Base-by-base conservation (phyloP, 1,284 basidiomycete genomes). In the Cryptococcus sp. region DNA sequence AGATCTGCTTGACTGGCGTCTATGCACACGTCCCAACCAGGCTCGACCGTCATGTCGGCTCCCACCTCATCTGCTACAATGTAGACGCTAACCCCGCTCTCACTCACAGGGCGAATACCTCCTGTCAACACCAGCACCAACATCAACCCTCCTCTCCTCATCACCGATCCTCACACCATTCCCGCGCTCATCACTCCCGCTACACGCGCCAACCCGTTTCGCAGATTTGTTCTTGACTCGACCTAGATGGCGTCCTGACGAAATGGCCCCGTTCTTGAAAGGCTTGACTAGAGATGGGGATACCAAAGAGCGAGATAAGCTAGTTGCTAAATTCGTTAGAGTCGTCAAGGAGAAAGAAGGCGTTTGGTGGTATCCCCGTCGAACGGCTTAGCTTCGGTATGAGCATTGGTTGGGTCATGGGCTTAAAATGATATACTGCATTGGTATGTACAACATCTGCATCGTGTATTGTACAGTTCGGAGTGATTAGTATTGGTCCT, bases 271-370 rank as follows among this genome's bases (percentile, higher is more conserved):
- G 0, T 96, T 93, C 77, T 78, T 96, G 15, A 78, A 82, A 8
- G 91, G 92, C 58, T 85, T 95, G 55, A 87, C 86, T 0, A 80
- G 91, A 11, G 86, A 89, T 23, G 75, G 76, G 3, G 76, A 79
- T 70, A 80, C 80, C n/a, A 94, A 94, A 76, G 91, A 91, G 65
- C 81, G 88, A 46, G 93, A 96, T 69, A 91, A 87, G 75, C 72
- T 95, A 59, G 79, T 95, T 38, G 83, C 91, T 46, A 95, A 92
- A 78, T 90, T 88, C 73, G 89, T 91, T 25, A 81, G 93, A 47
- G 84, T 88, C 3, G 83, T 87, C 40, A 89, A 87, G 56, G 87
- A 89, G 81, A 85, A 39, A 85, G 86, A n/a, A 26, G 72, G 68
- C 41, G 51, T 57, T 16, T 75, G 73, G 74, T 78, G 74, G 76